These are phyloP conservation scores for Pleurotus tuoliensis DNA, from an alignment of 768 basidiomycete species.

Conservation along the genomic window DNA sequence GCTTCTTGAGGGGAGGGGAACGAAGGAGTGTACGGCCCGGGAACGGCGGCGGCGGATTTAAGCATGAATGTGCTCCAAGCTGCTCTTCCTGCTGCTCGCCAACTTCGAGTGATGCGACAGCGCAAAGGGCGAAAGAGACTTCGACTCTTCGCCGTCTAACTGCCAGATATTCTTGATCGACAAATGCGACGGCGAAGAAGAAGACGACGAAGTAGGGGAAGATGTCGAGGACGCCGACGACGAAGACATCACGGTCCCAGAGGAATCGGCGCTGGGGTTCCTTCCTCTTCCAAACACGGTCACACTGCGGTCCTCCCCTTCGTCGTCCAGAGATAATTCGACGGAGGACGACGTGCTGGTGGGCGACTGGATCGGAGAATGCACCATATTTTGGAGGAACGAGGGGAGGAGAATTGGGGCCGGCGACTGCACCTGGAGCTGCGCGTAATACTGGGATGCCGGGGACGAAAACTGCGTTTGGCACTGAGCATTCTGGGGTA, in stretches of 20 bases:
- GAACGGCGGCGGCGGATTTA: constrained; percentile 6
- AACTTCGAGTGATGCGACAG: constrained; percentile 38
- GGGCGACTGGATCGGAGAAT: constrained; percentile 62
- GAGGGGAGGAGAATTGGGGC: constrained; percentile 64
- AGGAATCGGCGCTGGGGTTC: constrained; percentile 14
- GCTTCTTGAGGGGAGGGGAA: background rate
- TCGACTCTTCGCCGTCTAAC: constrained; percentile 68
- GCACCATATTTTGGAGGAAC: constrained; percentile 72
- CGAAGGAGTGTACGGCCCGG: background rate
- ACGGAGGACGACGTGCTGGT: constrained; percentile 63
- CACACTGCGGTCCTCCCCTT: constrained; percentile 12
- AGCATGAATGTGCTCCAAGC: constrained; percentile 29
- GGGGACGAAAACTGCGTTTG: constrained; percentile 35
- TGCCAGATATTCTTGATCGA: constrained; percentile 63
- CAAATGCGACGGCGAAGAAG: constrained; percentile 23
- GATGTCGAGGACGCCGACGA: constrained; percentile 8
- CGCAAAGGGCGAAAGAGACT: constrained; percentile 46
- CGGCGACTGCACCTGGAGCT: constrained; percentile 30
- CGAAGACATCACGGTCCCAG: constrained; percentile 4
- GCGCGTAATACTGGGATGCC: constrained; percentile 17
- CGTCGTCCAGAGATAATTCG: constrained; percentile 58
- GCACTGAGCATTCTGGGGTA: no score
- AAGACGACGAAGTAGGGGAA: constrained; percentile 12
- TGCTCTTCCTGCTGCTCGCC: constrained; percentile 34
- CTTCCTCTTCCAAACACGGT: constrained; percentile 1